These are phyloP conservation scores for Fusarium incarnatum DNA, from an alignment of 2,329 filamentous ascomycete genomes.

Conservation along the genomic window DNA sequence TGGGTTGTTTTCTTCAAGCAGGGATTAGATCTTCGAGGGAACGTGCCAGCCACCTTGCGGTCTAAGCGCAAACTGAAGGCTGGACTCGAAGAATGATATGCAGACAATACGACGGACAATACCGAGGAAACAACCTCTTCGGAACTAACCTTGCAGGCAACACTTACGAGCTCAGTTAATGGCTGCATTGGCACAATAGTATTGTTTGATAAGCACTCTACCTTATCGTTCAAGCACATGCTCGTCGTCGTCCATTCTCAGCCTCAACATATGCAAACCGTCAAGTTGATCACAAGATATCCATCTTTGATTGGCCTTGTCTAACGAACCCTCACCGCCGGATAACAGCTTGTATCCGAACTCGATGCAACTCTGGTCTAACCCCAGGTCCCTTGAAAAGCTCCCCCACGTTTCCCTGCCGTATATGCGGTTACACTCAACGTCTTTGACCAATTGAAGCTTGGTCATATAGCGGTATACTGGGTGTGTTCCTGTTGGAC, in stretches of 20 bases:
- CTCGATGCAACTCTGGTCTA: background rate
- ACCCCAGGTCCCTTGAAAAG: slow-evolving; percentile 15
- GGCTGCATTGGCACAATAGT: background rate
- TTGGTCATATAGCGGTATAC: slow-evolving; percentile 19
- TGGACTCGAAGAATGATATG: slow-evolving; percentile 5
- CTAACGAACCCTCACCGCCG: slow-evolving; percentile 22
- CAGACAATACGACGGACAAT: background rate
- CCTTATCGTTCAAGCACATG: background rate
- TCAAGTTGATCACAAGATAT: background rate
- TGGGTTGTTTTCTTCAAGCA: background rate
- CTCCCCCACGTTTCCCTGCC: slow-evolving; percentile 18
- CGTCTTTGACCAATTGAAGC: slow-evolving; percentile 26
- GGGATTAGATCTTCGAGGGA: slow-evolving; percentile 22
- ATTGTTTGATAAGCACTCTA: background rate
- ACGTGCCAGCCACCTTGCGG: slow-evolving; percentile 23
- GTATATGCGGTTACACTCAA: slow-evolving; percentile 30
- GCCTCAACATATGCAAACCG: slow-evolving; percentile 19
- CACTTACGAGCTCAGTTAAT: background rate
- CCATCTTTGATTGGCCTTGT: slow-evolving; percentile 24
- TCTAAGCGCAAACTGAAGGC: slow-evolving; percentile 20
- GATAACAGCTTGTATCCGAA: background rate
- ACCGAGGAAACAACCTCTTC: background rate
- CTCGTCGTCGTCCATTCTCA: background rate
- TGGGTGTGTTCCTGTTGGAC: slow-evolving; percentile 36
- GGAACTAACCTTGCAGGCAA: background rate